phyloP scores from a whole-genome alignment of 148 eudicot species.

The Selenicereus undatus region DNA sequence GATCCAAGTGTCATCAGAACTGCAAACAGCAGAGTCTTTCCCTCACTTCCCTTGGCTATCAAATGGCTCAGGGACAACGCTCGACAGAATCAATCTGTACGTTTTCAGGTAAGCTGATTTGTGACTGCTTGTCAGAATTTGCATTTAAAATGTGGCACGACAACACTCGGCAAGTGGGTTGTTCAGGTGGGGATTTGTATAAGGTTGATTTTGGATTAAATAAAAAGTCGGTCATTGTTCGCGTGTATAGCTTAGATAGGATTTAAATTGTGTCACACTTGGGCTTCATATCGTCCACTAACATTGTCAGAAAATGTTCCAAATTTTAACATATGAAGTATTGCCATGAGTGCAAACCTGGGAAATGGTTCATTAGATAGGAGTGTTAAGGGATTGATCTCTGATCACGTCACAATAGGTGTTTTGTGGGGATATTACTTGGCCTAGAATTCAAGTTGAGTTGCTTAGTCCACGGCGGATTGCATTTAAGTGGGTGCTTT shows the following conservation, averaged over 20 bases:
- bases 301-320: neutral
- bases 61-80: conserved; percentile 81
- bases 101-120: conserved; percentile 55
- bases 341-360: too few relatives aligned
- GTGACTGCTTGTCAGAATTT: neutral
- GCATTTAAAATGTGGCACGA: neutral
- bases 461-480: neutral
- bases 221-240: too few relatives aligned
- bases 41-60: conserved; percentile 83
- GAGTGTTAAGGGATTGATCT: too few relatives aligned
- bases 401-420: too few relatives aligned
- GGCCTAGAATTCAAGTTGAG: neutral
- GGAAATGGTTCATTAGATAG: too few relatives aligned
- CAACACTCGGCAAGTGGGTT: too few relatives aligned
- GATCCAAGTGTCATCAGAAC: conserved; percentile 37
- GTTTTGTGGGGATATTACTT: too few relatives aligned
- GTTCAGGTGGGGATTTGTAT: too few relatives aligned
- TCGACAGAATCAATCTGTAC: conserved; percentile 60
- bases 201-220: too few relatives aligned
- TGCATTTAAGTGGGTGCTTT: neutral
- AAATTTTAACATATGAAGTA: too few relatives aligned
- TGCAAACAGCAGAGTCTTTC: conserved; percentile 70
- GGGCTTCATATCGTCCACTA: neutral
- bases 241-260: neutral
- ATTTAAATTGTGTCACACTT: neutral